phyloP scores from a whole-genome alignment of 2,329 filamentous ascomycete species.

The Fusarium poae region DNA sequence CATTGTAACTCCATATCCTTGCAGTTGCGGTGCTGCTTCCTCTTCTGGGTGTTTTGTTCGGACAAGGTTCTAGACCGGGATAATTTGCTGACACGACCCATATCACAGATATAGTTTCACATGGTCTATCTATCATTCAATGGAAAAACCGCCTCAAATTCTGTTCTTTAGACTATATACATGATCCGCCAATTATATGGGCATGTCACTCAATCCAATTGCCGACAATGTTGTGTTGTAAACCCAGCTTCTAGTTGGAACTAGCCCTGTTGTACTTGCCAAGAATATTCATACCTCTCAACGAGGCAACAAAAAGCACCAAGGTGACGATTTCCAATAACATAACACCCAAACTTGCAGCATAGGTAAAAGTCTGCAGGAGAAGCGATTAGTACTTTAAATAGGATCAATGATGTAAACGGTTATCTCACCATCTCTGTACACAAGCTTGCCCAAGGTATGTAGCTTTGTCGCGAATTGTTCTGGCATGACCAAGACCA shows the following conservation, averaged over 20 bases:
- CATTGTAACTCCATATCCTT: neutral
- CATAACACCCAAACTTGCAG: neutral
- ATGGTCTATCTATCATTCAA: neutral
- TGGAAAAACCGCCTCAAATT: neutral
- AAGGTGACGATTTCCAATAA: neutral
- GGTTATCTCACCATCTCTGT: conserved; percentile 1
- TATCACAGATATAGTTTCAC: rapidly evolving
- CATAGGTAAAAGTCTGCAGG: neutral
- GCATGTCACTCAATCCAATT: neutral
- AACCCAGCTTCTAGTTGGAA: neutral
- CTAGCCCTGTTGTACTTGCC: conserved; percentile 20
- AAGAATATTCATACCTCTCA: neutral
- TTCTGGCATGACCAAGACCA: conserved; percentile 26
- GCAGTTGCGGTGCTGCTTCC: neutral
- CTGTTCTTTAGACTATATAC: neutral
- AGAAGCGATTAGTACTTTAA: rapidly evolving
- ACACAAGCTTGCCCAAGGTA: conserved; percentile 4
- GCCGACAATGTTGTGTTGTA: neutral
- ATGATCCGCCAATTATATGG: too few relatives aligned
- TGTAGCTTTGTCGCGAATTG: conserved; percentile 17
- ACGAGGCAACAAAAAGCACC: neutral
- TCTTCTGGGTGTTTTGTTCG: neutral
- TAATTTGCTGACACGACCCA: neutral
- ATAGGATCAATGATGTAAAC: rapidly evolving
- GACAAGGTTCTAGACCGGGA: neutral